Base-by-base conservation (phyloP, 305 asterid genomes). In the Caryopteris hybrid region DNA sequence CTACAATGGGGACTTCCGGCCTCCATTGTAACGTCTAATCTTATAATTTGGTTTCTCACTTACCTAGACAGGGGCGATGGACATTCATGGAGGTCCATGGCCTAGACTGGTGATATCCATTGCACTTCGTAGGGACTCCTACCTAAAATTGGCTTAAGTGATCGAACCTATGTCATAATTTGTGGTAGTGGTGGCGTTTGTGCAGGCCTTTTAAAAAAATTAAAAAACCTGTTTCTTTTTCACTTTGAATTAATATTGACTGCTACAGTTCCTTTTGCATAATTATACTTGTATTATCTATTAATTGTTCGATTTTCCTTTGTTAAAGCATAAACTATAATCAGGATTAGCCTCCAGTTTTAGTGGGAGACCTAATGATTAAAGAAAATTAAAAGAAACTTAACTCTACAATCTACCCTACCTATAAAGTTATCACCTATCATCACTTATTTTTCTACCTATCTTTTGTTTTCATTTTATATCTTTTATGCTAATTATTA, bases 341-440 rank as follows among this genome's bases (percentile, higher is more conserved):
- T 20, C 51, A 41, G 55, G 71, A 67, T 39, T 70, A 46, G 55
- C 16, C 68, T 54, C 73, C 64, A 69, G 29, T 55, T 57, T 77
- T 68, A 64, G 80, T 69, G 85, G 85, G 74, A 81, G 71, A 68
- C 80, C 75, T 48, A 72, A 81, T 81, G 76, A 80, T 77, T 77
- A 74, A 69, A 31, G 74, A 64, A 65, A 56, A 31, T 34, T 38
- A 31, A 58, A 51, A 16, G 52, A 33, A n/a, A n/a, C 42, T 48
- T 11, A 47, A 20, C 48, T 57, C 60, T 43, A 71, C 11, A 22
- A 8, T 17, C 7, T 51, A 61, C 50, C 16, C 69, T 60, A 55
- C 67, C 34, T 27, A 4, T 8, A 48, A 50, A 57, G 51, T 27
- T 18, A 12, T 53, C 34, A 68, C 13, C 25, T 14, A 13, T 48